phyloP scores from a whole-genome alignment of 345 rosid genomes.

The Camelina sativa region DNA sequence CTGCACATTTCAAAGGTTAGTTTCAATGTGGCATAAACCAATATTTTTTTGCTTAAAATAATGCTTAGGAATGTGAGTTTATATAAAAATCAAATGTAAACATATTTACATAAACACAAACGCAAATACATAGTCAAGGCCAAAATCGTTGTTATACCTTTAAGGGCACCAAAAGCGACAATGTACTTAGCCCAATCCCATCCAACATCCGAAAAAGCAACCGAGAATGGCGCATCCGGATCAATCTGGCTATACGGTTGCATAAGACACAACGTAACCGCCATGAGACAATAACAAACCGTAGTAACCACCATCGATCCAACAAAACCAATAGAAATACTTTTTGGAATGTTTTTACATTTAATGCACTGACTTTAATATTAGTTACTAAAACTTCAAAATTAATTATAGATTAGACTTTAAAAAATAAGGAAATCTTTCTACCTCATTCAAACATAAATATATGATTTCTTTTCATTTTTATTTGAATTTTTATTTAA shows the following conservation, averaged over 20 bases:
- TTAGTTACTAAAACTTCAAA: too few species aligned
- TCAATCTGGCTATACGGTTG: constrained; percentile 54
- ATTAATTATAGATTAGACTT: too few species aligned
- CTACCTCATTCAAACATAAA: too few species aligned
- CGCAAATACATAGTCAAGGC: neutral
- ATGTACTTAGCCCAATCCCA: constrained; percentile 86
- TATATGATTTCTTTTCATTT: too few species aligned
- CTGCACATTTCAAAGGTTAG: neutral
- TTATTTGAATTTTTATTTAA: too few species aligned
- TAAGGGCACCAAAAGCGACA: constrained; percentile 74
- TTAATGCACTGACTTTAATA: too few species aligned
- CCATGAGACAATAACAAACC: constrained; percentile 60
- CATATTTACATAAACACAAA: neutral
- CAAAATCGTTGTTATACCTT: constrained; percentile 59
- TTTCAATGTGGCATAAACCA: neutral
- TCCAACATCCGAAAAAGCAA: constrained; percentile 70
- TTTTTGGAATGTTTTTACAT: too few species aligned
- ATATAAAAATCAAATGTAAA: neutral
- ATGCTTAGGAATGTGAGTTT: neutral
- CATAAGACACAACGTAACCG: constrained; percentile 66
- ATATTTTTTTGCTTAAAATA: neutral
- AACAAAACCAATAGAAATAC: constrained; percentile 80
- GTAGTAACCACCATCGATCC: constrained; percentile 74
- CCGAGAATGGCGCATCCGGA: constrained; percentile 69
- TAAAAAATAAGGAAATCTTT: too few species aligned